These are phyloP conservation scores for Cyclotella distinguenda DNA, from an alignment of 108 stramenopile genomes.

Conservation along the genomic window DNA sequence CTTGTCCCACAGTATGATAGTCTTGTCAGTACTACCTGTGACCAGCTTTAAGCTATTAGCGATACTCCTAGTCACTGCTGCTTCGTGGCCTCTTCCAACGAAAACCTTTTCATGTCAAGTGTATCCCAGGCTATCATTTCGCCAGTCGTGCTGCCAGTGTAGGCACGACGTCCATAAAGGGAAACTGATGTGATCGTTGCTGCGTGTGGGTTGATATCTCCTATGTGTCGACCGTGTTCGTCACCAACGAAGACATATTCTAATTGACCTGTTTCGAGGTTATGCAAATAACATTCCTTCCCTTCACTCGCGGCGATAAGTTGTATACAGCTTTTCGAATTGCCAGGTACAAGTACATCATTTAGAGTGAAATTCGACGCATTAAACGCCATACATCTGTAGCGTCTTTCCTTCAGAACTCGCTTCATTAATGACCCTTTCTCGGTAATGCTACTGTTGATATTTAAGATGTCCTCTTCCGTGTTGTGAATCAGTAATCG, in stretches of 20 bases:
- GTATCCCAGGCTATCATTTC: slow-evolving; percentile 50
- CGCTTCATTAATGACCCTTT: slow-evolving; percentile 52
- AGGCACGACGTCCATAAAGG: slow-evolving; percentile 51
- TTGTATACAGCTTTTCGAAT: slow-evolving; percentile 53
- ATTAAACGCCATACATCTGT: slow-evolving; percentile 56
- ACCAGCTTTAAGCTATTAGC: slow-evolving; percentile 52
- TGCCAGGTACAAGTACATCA: slow-evolving; percentile 66
- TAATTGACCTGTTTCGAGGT: slow-evolving; percentile 44
- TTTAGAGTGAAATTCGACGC: slow-evolving; percentile 52
- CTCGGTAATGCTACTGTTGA: slow-evolving; percentile 47
- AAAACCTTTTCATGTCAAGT: slow-evolving; percentile 14
- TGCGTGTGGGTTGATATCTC: slow-evolving; percentile 49
- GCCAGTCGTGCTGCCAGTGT: slow-evolving; percentile 53
- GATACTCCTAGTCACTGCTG: slow-evolving; percentile 52
- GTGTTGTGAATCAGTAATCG: slow-evolving; percentile 35
- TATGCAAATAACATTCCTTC: slow-evolving; percentile 35
- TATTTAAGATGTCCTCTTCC: slow-evolving; percentile 40
- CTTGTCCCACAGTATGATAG: slow-evolving; percentile 58
- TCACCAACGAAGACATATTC: slow-evolving; percentile 60
- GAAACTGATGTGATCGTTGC: slow-evolving; percentile 49
- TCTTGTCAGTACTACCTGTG: slow-evolving; percentile 58
- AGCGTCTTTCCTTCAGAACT: slow-evolving; percentile 32
- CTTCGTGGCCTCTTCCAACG: slow-evolving; percentile 51
- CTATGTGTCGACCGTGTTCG: slow-evolving; percentile 48
- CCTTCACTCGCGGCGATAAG: slow-evolving; percentile 50